These are phyloP conservation scores for Casuarina equisetifolia DNA, from an alignment of 306 rosid genomes.

Conservation along the genomic window DNA sequence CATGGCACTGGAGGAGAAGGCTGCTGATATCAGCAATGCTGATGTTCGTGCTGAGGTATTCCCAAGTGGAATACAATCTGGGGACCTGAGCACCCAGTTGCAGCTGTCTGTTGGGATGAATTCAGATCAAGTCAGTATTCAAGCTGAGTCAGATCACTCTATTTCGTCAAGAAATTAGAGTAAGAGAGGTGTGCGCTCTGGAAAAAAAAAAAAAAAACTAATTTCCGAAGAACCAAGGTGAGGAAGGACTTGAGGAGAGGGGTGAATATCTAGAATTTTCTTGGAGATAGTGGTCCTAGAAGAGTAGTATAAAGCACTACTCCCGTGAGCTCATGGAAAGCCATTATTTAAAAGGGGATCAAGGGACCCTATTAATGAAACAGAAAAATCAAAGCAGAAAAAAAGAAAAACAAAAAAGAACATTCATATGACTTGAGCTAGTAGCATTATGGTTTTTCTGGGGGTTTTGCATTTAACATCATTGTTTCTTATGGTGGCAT, in stretches of 20 bases:
- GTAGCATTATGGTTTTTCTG: constrained; percentile 28
- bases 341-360: constrained; percentile 27
- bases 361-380: constrained; percentile 32
- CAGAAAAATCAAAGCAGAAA: constrained; percentile 17
- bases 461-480: constrained; percentile 32
- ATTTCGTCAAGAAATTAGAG: constrained; percentile 53
- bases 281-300: constrained; percentile 29
- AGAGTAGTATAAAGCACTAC: constrained; percentile 37
- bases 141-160: constrained; percentile 41
- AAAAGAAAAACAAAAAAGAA: constrained; percentile 17
- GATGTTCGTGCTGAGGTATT: constrained; percentile 27
- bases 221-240: constrained; percentile 23
- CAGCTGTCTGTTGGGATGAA: constrained; percentile 39
- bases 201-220: not conserved
- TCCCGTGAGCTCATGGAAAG: constrained; percentile 38
- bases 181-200: constrained; percentile 30
- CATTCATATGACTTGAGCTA: constrained; percentile 35
- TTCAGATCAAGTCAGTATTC: constrained; percentile 36
- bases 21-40: constrained; percentile 16
- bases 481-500: constrained; percentile 32
- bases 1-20: constrained; percentile 45
- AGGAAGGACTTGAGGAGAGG: constrained; percentile 27
- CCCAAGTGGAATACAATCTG: constrained; percentile 30
- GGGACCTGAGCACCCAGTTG: constrained; percentile 32
- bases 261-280: constrained; percentile 34